Conservation (phyloP, 1,139 yeast species). For the Taphrina flavorubra region DNA sequence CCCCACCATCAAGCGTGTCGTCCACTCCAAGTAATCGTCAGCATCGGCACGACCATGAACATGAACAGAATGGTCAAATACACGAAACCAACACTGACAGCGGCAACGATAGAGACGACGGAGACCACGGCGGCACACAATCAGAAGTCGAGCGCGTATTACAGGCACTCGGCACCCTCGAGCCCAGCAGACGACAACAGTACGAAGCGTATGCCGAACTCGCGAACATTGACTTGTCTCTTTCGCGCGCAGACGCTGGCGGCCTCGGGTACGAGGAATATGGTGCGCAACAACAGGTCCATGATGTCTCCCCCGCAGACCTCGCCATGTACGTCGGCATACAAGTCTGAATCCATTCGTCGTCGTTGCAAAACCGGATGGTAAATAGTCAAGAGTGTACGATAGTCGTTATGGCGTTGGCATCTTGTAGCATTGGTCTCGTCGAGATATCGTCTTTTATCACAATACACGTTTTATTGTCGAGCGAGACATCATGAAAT, state of each 20-base stretch:
- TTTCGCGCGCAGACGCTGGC: too few species aligned
- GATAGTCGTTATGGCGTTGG: too few species aligned
- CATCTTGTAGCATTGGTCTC: too few species aligned
- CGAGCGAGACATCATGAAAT: not conserved
- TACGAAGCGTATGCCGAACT: slow-evolving; percentile 11
- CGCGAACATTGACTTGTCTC: not conserved
- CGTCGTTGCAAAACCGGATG: too few species aligned
- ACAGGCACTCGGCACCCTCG: not conserved
- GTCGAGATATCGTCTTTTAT: too few species aligned
- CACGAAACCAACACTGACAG: not conserved
- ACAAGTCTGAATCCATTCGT: not conserved
- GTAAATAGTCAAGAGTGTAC: too few species aligned
- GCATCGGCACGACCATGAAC: not conserved
- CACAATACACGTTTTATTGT: too few species aligned
- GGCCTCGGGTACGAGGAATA: too few species aligned
- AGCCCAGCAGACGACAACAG: not conserved
- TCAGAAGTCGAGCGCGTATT: not conserved
- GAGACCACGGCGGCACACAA: not conserved
- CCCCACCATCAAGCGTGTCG: too few species aligned
- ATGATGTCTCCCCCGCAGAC: not conserved
- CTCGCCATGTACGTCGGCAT: not conserved
- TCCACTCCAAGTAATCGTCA: too few species aligned
- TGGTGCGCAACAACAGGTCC: not conserved
- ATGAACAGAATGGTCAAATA: not conserved
- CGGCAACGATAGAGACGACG: too few species aligned